phyloP scores from a whole-genome alignment of 2,329 filamentous ascomycete genomes.

The Microdochium bolleyi region DNA sequence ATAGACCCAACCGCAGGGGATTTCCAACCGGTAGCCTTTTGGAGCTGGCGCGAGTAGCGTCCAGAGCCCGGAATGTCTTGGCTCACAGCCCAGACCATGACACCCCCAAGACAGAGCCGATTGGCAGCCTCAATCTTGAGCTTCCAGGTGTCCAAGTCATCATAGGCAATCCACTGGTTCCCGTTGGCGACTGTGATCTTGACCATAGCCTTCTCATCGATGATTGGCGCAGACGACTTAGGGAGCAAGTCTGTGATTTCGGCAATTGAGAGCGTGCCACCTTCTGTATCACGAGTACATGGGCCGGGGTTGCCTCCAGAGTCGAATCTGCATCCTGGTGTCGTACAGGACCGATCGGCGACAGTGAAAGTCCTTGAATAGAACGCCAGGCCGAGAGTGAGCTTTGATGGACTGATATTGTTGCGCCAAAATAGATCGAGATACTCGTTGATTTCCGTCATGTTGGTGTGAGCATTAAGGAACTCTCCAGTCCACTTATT shows the following conservation, averaged over 20 bases:
- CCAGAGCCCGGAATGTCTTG: neutral
- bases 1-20: neutral
- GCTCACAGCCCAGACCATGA: constrained; percentile 17
- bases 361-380: constrained; percentile 38
- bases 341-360: constrained; percentile 14
- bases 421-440: constrained; percentile 31
- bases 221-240: constrained; percentile 8
- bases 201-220: constrained; percentile 12
- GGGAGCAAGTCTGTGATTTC: constrained; percentile 22
- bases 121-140: constrained; percentile 18
- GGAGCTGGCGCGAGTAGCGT: neutral
- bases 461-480: constrained; percentile 30
- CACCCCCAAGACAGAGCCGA: constrained; percentile 20
- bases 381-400: constrained; percentile 37
- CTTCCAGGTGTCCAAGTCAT: constrained; percentile 15
- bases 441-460: constrained; percentile 29
- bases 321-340: constrained; percentile 12
- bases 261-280: constrained; percentile 18
- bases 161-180: constrained; percentile 16
- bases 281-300: constrained; percentile 13
- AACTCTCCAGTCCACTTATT: constrained; percentile 17
- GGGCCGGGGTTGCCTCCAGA: constrained; percentile 15
- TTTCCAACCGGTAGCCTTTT: neutral
- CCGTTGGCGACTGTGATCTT: constrained; percentile 15
- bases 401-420: constrained; percentile 26